Evolutionary conservation across 1,284 basidiomycete genomes (phyloP).

Genomic region (Schizophyllum amplum): DNA sequence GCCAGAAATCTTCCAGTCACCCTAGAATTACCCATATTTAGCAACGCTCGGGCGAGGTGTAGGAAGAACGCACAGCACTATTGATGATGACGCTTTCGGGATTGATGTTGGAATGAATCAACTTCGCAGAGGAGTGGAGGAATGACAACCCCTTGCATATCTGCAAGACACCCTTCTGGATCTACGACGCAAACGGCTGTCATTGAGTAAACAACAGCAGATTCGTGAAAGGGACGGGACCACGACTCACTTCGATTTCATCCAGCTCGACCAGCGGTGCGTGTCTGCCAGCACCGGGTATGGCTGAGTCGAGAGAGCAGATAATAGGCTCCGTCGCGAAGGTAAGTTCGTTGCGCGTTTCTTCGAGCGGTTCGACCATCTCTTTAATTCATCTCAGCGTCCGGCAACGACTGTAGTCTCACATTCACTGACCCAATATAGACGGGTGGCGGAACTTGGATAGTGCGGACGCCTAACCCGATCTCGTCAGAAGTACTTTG

Average conservation of each 20-base stretch:
- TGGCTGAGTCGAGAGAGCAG: slow-evolving; percentile 70
- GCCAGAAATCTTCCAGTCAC: slow-evolving; percentile 97
- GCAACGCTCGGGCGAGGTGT: neutral
- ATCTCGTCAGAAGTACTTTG: neutral
- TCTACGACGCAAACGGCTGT: slow-evolving; percentile 39
- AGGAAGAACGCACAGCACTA: slow-evolving; percentile 50
- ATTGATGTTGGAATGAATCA: slow-evolving; percentile 89
- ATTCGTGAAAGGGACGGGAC: slow-evolving; percentile 1
- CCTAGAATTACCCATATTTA: slow-evolving; percentile 39
- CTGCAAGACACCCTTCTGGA: slow-evolving; percentile 94
- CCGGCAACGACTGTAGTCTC: neutral
- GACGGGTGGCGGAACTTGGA: slow-evolving; percentile 89
- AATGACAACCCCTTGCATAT: slow-evolving; percentile 91
- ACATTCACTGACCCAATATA: slow-evolving; percentile 61
- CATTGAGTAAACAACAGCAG: slow-evolving; percentile 6
- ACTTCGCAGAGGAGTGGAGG: slow-evolving; percentile 83
- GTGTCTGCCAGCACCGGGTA: slow-evolving; percentile 52
- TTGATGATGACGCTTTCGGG: slow-evolving; percentile 86
- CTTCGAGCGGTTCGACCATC: slow-evolving; percentile 97
- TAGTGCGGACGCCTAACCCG: slow-evolving; percentile 70
- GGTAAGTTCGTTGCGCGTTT: slow-evolving; percentile 79
- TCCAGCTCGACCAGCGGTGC: slow-evolving; percentile 65
- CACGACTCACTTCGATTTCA: slow-evolving; percentile 73
- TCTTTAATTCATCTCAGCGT: slow-evolving; percentile 36
- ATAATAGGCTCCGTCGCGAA: slow-evolving; percentile 91